Evolutionary conservation across 2,329 filamentous ascomycete species (phyloP).

Genomic region (Verticillium alfalfae): DNA sequence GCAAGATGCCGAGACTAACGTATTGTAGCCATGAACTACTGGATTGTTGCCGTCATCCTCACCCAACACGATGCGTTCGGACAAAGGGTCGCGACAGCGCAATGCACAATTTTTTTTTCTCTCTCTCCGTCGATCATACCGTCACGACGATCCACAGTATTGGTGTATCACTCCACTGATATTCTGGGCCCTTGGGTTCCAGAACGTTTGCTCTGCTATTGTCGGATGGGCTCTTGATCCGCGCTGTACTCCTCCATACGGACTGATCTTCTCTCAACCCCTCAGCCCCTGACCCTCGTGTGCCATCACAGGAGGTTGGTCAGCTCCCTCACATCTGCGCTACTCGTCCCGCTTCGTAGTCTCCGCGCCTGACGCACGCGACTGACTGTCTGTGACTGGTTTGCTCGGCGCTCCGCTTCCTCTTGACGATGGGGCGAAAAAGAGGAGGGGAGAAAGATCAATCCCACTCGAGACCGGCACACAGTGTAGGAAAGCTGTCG

Average conservation of each 20-base stretch:
- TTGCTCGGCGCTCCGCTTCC: background rate
- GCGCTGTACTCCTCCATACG: background rate
- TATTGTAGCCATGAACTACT: background rate
- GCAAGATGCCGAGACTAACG: background rate
- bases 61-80: background rate
- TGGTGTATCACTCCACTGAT: background rate
- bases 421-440: background rate
- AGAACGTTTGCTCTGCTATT: background rate
- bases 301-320: background rate
- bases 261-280: background rate
- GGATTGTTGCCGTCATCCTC: background rate
- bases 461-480: background rate
- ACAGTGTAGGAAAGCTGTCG: background rate
- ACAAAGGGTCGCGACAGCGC: background rate
- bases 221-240: background rate
- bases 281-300: background rate
- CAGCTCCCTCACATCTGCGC: background rate
- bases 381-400: background rate
- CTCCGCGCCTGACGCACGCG: background rate
- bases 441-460: background rate
- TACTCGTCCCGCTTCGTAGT: background rate
- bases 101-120: background rate
- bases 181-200: background rate
- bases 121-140: background rate
- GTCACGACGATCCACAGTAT: background rate